Base-by-base conservation (phyloP, 306 rosid genomes). In the Vicia faba region DNA sequence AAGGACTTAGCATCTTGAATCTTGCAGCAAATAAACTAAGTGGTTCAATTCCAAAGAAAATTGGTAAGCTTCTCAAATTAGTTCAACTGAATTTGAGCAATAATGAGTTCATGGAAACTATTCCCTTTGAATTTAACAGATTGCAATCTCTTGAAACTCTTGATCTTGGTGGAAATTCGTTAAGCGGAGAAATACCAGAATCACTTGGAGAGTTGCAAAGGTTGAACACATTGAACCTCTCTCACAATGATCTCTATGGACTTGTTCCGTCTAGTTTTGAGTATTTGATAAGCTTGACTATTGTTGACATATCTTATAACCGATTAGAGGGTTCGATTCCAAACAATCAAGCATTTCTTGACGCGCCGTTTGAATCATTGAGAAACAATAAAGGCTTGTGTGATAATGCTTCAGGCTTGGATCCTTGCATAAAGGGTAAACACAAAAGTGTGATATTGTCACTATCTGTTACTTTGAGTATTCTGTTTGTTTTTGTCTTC, bases 171-270 rank as follows among this genome's bases (percentile, higher is more conserved):
- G 8, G 65, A 14, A 84, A 81, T 19, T 15, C 8, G 3, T 61
- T 81, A 9, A 41, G 5, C 18, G 60, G 74, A 18, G 33, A 56
- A 26, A 73, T 84, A 28, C 86, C 89, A 8, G 40, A 58, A 49
- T 7, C 48, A 7, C 60, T 81, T 41, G 84, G 77, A 15, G 23
- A n/a, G 8, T 63, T 81, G 55, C 36, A 58, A 54, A 49, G 0
- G 11, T 63, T 84, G 55, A 77, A 76, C 66, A 14, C 2, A 5
- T 71, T 84, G 71, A 84, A 84, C 57, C 76, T 84, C 35, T 84
- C 89, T 1, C 80, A 84, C 54, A 84, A 84, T 10, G 36, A 50
- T 31, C 80, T 84, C 46, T 40, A 29, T 13, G 82, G 84, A 16
- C 60, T 25, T 0, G 61, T 81, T 57, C 86, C 88, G 1, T 48